A percentile compares a stretch with the other conserved stretches of the same genome.
phyloP scores from a whole-genome alignment of 2,329 filamentous ascomycete genomes.

The Fusarium nodosum region DNA sequence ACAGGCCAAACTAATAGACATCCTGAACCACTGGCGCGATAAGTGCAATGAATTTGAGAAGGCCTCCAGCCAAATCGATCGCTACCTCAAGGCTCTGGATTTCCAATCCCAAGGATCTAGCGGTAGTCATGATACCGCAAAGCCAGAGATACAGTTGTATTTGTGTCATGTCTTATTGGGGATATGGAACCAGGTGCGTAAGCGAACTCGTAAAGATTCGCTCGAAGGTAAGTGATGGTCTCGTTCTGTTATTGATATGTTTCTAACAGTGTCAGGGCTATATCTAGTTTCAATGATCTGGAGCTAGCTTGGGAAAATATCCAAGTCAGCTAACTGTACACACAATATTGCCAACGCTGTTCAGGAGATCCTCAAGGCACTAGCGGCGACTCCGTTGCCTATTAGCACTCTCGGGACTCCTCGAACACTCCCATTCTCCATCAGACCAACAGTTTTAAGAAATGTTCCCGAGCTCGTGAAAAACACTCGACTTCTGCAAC shows the following conservation, averaged over 20 bases:
- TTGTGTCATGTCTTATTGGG: slow-evolving; percentile 9
- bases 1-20: slow-evolving; percentile 47
- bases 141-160: slow-evolving; percentile 14
- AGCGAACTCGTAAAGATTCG: not conserved
- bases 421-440: slow-evolving; percentile 25
- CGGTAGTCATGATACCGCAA: not conserved
- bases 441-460: not conserved
- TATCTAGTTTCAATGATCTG: slow-evolving; percentile 48
- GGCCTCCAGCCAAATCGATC: slow-evolving; percentile 57
- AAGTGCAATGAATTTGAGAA: slow-evolving; percentile 63
- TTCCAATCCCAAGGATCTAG: slow-evolving; percentile 56
- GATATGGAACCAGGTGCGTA: slow-evolving; percentile 7
- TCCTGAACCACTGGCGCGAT: slow-evolving; percentile 60
- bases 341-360: slow-evolving; percentile 25
- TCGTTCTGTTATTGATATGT: not conserved
- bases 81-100: slow-evolving; percentile 64
- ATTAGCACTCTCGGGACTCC: slow-evolving; percentile 6
- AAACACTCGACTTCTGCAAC: slow-evolving; percentile 66
- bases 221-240: slow-evolving; percentile 1
- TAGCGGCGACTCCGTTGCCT: slow-evolving; percentile 20
- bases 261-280: slow-evolving; percentile 23
- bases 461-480: not conserved
- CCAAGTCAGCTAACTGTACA: slow-evolving; percentile 27
- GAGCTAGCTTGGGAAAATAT: slow-evolving; percentile 42
- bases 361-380: slow-evolving; percentile 19